These are phyloP conservation scores for Ophiostoma populinum DNA, from an alignment of 2,329 filamentous ascomycete species.

Conservation along the genomic window DNA sequence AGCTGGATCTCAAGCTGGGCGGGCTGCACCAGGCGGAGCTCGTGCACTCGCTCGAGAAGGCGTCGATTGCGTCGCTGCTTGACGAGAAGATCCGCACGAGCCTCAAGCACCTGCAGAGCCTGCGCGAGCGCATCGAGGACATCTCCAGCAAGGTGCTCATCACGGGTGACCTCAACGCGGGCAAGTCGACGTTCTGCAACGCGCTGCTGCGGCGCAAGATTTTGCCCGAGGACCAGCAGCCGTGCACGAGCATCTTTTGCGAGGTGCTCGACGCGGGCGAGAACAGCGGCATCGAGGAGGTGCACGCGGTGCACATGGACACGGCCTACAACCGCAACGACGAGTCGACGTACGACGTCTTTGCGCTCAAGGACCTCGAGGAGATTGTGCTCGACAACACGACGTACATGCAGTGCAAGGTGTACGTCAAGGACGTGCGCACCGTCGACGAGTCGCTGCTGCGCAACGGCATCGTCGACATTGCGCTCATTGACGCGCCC, in stretches of 20 bases:
- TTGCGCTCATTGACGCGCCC: constrained; percentile 90
- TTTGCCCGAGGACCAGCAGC: constrained; percentile 90
- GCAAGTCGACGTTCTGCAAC: constrained; percentile 98
- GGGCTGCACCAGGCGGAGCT: constrained; percentile 73
- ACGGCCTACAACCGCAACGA: constrained; percentile 70
- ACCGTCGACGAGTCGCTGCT: constrained; percentile 83
- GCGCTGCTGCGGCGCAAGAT: constrained; percentile 85
- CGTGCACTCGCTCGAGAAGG: constrained; percentile 87
- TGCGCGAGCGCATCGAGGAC: constrained; percentile 90
- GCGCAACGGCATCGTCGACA: constrained; percentile 96
- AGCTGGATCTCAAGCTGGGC: constrained; percentile 84
- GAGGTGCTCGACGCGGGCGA: constrained; percentile 87
- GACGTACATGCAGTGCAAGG: constrained; percentile 85
- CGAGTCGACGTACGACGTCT: constrained; percentile 87
- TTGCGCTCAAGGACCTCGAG: constrained; percentile 59
- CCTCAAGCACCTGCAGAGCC: constrained; percentile 70
- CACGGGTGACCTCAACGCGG: constrained; percentile 89
- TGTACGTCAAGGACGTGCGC: constrained; percentile 83
- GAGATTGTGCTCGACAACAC: constrained; percentile 79
- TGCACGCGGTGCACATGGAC: constrained; percentile 82
- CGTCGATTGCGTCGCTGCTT: constrained; percentile 72
- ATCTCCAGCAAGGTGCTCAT: constrained; percentile 93
- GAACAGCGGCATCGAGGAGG: constrained; percentile 82
- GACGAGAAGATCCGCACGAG: constrained; percentile 91
- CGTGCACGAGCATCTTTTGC: constrained; percentile 96